Evolutionary conservation across 306 rosid genomes (phyloP).

Genomic region (Arachis stenosperma): DNA sequence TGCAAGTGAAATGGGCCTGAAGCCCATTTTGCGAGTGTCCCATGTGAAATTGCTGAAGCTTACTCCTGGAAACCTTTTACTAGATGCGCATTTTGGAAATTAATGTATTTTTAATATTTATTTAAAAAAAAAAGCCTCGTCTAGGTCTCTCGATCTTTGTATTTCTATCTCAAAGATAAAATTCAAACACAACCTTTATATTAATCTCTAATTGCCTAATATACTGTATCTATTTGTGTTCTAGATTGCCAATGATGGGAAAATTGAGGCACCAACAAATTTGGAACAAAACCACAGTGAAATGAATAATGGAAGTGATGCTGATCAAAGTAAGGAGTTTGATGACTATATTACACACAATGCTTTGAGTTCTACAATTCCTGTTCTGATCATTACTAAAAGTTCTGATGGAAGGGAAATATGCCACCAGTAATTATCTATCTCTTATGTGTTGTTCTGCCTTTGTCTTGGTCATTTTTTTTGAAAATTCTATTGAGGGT

Average conservation of each 20-base stretch:
- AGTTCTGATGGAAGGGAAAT: conserved; percentile 47
- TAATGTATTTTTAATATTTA: too few relatives aligned
- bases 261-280: conserved; percentile 38
- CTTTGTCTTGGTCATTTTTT: background rate
- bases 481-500: background rate
- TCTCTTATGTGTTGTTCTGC: background rate
- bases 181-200: background rate
- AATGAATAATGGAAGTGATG: conserved; percentile 36
- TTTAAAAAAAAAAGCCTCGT: too few relatives aligned
- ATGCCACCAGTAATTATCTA: conserved; percentile 56
- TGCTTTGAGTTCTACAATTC: conserved; percentile 53
- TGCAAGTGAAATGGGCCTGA: too few relatives aligned
- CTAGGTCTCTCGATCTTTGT: too few relatives aligned
- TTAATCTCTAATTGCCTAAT: background rate
- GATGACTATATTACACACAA: conserved; percentile 29
- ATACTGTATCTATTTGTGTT: conserved; percentile 12
- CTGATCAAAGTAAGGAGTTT: conserved; percentile 32
- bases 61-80: too few relatives aligned
- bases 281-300: conserved; percentile 24
- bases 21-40: too few relatives aligned
- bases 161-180: too few relatives aligned
- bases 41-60: too few relatives aligned
- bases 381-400: conserved; percentile 40
- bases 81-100: too few relatives aligned
- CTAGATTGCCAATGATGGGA: conserved; percentile 43